These are phyloP conservation scores for Marasmius tenuissimus DNA, from an alignment of 1,284 basidiomycete species.

Conservation along the genomic window DNA sequence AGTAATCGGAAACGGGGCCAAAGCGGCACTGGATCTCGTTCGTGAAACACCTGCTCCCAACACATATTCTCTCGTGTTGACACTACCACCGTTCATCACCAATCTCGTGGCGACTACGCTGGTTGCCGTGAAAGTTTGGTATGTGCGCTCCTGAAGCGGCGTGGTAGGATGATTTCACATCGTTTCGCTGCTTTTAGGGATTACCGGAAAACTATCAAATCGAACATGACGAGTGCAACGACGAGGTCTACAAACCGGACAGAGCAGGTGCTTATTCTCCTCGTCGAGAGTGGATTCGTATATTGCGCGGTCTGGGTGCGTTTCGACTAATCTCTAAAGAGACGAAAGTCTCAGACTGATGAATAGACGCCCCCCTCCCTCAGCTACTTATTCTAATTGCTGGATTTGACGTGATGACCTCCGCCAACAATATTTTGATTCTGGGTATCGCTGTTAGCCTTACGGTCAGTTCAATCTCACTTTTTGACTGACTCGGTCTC, in stretches of 20 bases:
- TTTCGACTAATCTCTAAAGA: not conserved
- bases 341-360: not conserved
- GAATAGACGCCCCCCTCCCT: no score
- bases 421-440: conserved; percentile 4
- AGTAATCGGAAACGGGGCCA: conserved; percentile 7
- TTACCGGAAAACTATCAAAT: conserved; percentile 5
- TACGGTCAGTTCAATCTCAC: conserved; percentile 2
- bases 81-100: conserved; percentile 8
- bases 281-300: conserved; percentile 4
- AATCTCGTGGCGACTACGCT: conserved; percentile 6
- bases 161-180: not conserved
- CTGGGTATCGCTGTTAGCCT: conserved; percentile 8
- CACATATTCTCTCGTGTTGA: conserved; percentile 8
- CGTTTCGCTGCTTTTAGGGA: not conserved
- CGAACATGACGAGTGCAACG: conserved; percentile 1
- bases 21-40: conserved; percentile 4
- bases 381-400: conserved; percentile 9
- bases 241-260: not conserved
- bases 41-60: not conserved
- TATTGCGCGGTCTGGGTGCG: conserved; percentile 11
- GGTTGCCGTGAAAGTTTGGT: conserved; percentile 7
- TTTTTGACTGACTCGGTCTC: not conserved
- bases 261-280: conserved; percentile 5
- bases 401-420: conserved; percentile 10
- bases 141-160: not conserved